Base-by-base conservation (phyloP, 2,329 filamentous ascomycete genomes). In the Paraphaeosphaeria minitans region DNA sequence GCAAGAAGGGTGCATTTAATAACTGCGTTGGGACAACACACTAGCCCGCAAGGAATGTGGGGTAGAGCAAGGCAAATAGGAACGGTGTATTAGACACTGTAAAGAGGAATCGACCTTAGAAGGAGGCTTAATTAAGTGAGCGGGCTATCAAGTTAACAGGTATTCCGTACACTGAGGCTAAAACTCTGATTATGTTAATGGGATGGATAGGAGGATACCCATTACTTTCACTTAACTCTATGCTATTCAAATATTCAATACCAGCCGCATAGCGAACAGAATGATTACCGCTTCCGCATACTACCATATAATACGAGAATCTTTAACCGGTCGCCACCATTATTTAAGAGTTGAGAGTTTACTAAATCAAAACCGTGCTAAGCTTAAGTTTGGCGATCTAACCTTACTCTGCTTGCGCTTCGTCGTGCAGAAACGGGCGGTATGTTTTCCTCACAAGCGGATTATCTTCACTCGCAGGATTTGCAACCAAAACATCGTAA, bases 291-390 rank as follows among this genome's bases (percentile, higher is more conserved):
- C 59, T 71, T 74, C 10, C 86, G 77, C 42, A 89, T 73, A 67
- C 85, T 88, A 1, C 87, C 87, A 67, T 86, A 86, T 0, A 89
- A 70, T 0, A 89, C 84, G 1, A 89, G 75, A 1, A 89, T 81
- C 58, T 82, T 86, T 2, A 89, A 56, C 51, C 83, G 35, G n/a
- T 49, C 46, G 1, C 75, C 73, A 1, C 63, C 59, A 0, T 73
- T 75, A 21, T 61, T 66, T 2, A 73, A 55, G 0, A 87, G 56
- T 33, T 87, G 74, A 5, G 77, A 69, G 45, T 83, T 79, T 0
- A 82, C 83, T 76, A 88, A 80, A 47, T 77, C 42, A 83, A 66
- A 1, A 72, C 81, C 0, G 83, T 85, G 39, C 78, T 80, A 4
- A 89, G 73, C 65, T 89, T 87, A 3, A 89, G 73, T 39, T 78